Evolutionary conservation across 2,329 filamentous ascomycete species (phyloP).

Genomic region (Phialophora tarda): DNA sequence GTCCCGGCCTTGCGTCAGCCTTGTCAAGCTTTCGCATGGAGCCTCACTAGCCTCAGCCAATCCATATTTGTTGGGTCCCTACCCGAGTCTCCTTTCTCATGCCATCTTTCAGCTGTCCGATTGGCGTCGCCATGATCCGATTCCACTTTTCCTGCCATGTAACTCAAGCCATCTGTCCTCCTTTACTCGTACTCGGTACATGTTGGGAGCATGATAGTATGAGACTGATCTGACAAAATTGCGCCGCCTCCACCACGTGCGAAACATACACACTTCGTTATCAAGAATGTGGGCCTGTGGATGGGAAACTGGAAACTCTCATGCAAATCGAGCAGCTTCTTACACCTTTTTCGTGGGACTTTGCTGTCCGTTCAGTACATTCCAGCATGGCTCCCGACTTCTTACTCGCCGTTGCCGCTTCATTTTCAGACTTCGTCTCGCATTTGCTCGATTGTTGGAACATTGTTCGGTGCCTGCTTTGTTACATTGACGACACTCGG

Average conservation of each 20-base stretch:
- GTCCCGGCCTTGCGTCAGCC: slow-evolving; percentile 17
- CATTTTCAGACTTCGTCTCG: neutral
- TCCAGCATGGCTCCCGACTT: slow-evolving; percentile 4
- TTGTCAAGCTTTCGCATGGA: slow-evolving; percentile 20
- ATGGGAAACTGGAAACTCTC: slow-evolving; percentile 1
- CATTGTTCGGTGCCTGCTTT: neutral
- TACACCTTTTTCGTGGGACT: neutral
- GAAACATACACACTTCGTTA: slow-evolving; percentile 13
- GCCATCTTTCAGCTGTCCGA: slow-evolving; percentile 4
- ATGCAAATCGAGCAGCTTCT: slow-evolving; percentile 1
- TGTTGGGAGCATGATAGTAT: neutral
- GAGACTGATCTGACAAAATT: slow-evolving; percentile 11
- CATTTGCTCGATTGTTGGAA: neutral
- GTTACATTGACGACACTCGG: neutral
- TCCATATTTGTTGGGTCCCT: slow-evolving; percentile 19
- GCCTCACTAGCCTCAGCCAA: slow-evolving; percentile 11
- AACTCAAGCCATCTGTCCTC: neutral
- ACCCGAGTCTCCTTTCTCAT: slow-evolving; percentile 12
- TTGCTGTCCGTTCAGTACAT: neutral
- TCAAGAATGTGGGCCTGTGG: slow-evolving; percentile 18
- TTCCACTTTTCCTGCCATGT: slow-evolving; percentile 12
- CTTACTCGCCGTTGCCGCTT: neutral
- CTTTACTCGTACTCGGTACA: neutral
- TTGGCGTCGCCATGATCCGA: neutral
- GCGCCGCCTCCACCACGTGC: slow-evolving; percentile 22